A percentile compares a stretch with the other conserved stretches of the same genome.
phyloP scores from a whole-genome alignment of 202 grass and related monocot species.

The Sporobolus alterniflorus region DNA sequence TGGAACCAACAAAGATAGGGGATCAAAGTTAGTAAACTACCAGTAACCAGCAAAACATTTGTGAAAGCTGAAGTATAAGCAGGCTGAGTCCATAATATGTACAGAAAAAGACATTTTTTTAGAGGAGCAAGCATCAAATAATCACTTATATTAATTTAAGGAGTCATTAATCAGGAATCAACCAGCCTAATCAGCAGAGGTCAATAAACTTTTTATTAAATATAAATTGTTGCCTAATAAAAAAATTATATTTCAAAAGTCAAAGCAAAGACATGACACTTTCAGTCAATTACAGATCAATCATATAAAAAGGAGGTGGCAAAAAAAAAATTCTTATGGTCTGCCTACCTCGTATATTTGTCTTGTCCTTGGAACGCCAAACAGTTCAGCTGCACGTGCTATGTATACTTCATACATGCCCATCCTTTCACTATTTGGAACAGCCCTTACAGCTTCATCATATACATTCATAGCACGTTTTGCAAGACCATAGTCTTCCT shows the following conservation, averaged over 20 bases:
- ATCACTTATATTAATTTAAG: no score
- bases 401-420: constrained; percentile 99
- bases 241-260: constrained; percentile 28
- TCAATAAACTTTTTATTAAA: constrained; percentile 19
- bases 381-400: constrained; percentile 81
- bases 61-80: background rate
- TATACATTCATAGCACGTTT: constrained; percentile 97
- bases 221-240: background rate
- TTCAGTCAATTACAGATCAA: background rate
- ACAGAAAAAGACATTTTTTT: background rate
- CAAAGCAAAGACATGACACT: constrained; percentile 12
- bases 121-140: background rate
- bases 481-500: constrained; percentile 97
- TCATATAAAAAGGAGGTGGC: background rate
- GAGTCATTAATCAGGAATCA: background rate
- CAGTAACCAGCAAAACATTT: background rate
- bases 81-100: constrained; percentile 1
- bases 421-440: constrained; percentile 81
- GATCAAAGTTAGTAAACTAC: constrained; percentile 30
- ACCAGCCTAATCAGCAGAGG: constrained; percentile 2
- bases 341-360: constrained; percentile 91
- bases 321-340: background rate
- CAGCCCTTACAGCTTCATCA: constrained; percentile 83
- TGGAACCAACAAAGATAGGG: constrained; percentile 18
- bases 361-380: constrained; percentile 92